Evolutionary conservation across 2,329 filamentous ascomycete genomes (phyloP), one percentile per base, ranked within the genome.

Genomic region (Colletotrichum incanum): DNA sequence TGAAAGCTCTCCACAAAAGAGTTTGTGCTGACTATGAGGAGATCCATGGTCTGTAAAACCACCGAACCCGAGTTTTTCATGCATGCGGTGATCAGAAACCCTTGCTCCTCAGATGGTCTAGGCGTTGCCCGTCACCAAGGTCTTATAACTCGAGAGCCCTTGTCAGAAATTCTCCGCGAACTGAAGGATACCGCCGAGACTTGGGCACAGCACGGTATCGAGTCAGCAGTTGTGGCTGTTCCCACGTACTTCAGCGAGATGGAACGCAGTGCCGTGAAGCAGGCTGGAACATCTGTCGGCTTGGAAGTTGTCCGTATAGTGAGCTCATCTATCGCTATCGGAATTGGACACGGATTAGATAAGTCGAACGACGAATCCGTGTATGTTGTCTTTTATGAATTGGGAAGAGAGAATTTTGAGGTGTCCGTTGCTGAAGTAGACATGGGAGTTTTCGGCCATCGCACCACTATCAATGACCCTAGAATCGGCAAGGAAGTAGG

Each of bases 41-140:
- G 61, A 8, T 37, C 12, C 34, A 20, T 64, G 49, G 20, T 54
- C 3, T 64, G 61, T 37, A 18, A 43, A 12, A 14, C 11, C 20
- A 23, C 18, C 7, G 61, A 64, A 43, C 61, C 61, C 16, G 49
- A 64, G 20, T 64, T 54, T 47, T 64, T 64, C 37, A 16, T 64
- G 26, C 49, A 64, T 23, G 20, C 14, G 14, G 26, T 16, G 2
- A 54, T 64, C 1, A 6, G 23, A 8, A 52, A 55, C 18, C 26
- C 34, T 8, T 3, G 37, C 26, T 1, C 23, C 2, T 41, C 34
- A 3, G 34, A 14, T 11, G 9, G 5, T 3, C n/a, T 3, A 5
- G 20, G 2, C 34, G 1, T 1, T 18, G 9, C 23, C 1, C 12
- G 16, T 23, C 3, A 18, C 11, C 11, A 45, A 45, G 26, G 3